phyloP scores from a whole-genome alignment of 2,329 filamentous ascomycete species.

The Metarhizium guizhouense region DNA sequence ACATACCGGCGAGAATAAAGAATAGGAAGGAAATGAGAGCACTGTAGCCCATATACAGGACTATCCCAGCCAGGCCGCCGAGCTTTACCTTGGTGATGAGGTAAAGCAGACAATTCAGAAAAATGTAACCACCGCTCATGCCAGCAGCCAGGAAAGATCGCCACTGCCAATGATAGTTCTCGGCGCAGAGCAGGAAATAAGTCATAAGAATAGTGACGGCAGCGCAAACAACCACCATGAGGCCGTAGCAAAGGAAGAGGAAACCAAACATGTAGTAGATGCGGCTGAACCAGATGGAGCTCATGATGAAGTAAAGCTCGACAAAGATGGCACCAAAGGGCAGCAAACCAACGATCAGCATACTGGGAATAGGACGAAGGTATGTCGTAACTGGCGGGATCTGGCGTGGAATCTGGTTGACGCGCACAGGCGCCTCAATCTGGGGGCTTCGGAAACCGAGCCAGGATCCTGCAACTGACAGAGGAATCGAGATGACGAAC shows the following conservation, averaged over 20 bases:
- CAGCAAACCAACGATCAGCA: constrained; percentile 83
- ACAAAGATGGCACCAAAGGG: constrained; percentile 97
- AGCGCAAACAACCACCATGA: constrained; percentile 94
- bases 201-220: constrained; percentile 89
- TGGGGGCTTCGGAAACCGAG: constrained; percentile 71
- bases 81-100: constrained; percentile 84
- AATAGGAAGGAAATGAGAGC: constrained; percentile 82
- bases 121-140: constrained; percentile 85
- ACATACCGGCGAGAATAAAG: constrained; percentile 85
- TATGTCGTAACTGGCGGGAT: constrained; percentile 80
- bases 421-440: constrained; percentile 75
- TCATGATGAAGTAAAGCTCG: constrained; percentile 99
- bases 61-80: constrained; percentile 72
- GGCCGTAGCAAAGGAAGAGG: constrained; percentile 90
- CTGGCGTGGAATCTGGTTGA: constrained; percentile 96
- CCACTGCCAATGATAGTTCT: constrained; percentile 99
- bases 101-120: constrained; percentile 83
- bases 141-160: constrained; percentile 86
- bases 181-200: constrained; percentile 90
- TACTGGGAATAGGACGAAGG: constrained; percentile 77
- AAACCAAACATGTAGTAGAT: constrained; percentile 99
- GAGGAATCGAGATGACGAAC: constrained; percentile 92
- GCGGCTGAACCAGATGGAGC: constrained; percentile 94
- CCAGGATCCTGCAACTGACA: constrained; percentile 88
- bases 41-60: constrained; percentile 91